These are phyloP conservation scores for Castanospermum australe DNA, from an alignment of 306 rosid genomes.

Conservation along the genomic window DNA sequence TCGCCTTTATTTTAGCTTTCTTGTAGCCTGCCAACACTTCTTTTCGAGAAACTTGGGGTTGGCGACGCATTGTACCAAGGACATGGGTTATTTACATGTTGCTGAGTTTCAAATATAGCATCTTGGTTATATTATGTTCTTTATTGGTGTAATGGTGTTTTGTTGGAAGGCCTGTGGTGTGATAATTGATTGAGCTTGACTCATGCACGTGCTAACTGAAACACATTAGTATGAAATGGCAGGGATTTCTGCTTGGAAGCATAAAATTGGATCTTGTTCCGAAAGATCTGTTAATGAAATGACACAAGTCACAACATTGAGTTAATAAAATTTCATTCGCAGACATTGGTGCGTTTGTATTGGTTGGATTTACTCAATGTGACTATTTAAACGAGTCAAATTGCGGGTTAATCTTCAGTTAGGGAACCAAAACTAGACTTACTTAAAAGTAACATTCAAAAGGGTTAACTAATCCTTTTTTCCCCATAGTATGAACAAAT, in stretches of 20 bases:
- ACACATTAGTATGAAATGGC: neutral
- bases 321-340: no score
- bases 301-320: no score
- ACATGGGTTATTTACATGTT: conserved; percentile 27
- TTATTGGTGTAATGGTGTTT: conserved; percentile 14
- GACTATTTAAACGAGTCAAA: neutral
- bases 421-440: no score
- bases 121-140: conserved; percentile 10
- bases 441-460: no score
- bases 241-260: neutral
- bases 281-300: no score
- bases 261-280: no score
- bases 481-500: no score
- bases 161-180: neutral
- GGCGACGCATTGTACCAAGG: conserved; percentile 6
- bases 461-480: no score
- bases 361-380: no score
- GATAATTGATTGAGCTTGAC: conserved; percentile 11
- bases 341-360: no score
- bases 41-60: conserved; percentile 14
- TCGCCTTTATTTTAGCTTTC: neutral
- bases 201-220: neutral
- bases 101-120: conserved; percentile 5
- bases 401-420: neutral
- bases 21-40: conserved; percentile 18